A percentile compares a stretch with the other conserved stretches of the same genome.
phyloP scores from a whole-genome alignment of 2,329 filamentous ascomycete genomes.

The Xylariales sp. region DNA sequence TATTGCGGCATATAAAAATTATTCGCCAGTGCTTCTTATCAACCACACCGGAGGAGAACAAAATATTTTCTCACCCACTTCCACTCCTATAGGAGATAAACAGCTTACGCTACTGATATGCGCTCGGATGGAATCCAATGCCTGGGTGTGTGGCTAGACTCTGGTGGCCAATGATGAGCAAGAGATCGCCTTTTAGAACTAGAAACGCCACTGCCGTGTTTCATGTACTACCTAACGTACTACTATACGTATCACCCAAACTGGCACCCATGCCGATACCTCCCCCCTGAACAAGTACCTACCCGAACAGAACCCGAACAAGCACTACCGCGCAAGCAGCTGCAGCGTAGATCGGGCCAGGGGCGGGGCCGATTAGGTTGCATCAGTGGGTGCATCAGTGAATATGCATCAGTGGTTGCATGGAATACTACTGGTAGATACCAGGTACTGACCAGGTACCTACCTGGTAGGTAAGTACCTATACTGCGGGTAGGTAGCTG shows the following conservation, averaged over 20 bases:
- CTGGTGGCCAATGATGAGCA: slow-evolving; percentile 20
- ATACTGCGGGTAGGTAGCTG: neutral
- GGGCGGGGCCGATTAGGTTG: slow-evolving; percentile 20
- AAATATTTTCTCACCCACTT: slow-evolving; percentile 15
- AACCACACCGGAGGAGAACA: neutral
- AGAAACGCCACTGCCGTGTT: slow-evolving; percentile 35
- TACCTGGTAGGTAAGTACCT: neutral
- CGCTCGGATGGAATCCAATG: slow-evolving; percentile 1
- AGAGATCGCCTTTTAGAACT: slow-evolving; percentile 18
- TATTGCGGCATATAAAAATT: neutral
- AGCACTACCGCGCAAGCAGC: slow-evolving; percentile 14
- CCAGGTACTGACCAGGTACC: neutral
- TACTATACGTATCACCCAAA: slow-evolving; percentile 15
- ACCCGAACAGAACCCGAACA: neutral
- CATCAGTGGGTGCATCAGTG: neutral
- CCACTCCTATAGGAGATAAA: neutral
- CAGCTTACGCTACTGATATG: neutral
- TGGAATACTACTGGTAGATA: neutral
- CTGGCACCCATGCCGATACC: slow-evolving; percentile 2
- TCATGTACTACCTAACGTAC: too few species aligned
- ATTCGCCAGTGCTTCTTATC: slow-evolving; percentile 14
- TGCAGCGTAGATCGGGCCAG: slow-evolving; percentile 28
- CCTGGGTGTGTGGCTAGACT: neutral
- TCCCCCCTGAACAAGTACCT: too few species aligned
- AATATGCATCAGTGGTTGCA: slow-evolving; percentile 12